Base-by-base conservation (phyloP, 176 grass and related monocot genomes). In the Bolboschoenus planiculmis region DNA sequence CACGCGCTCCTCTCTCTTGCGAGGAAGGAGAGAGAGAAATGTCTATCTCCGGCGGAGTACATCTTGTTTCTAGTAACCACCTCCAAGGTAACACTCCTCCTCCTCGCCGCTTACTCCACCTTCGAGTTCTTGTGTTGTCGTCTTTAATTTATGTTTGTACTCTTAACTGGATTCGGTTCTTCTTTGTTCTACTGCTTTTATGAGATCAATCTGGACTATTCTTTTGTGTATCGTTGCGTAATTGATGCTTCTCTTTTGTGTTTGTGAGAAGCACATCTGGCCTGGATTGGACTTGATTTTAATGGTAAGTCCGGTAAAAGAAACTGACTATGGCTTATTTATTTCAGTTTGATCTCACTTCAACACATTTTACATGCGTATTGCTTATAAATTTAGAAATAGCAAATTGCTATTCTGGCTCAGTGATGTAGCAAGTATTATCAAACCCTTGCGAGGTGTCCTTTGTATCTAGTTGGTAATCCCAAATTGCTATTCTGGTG, bases 1-100 rank as follows among this genome's bases (percentile, higher is more conserved):
- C 56, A 56, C 8, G 7, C 7, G 20, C 37, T 58, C 51, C 10
- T 35, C 33, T 59, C 35, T 3, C 13, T 51, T 5, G 26, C 20
- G 80, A 63, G 23, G 37, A 21, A 40, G 79, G 35, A 43, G 20
- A 62, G 56, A 60, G 54, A 37, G 53, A 80, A 9, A 81, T 82
- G 80, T 82, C 54, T 61, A 47, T 53, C 53, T 77, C 80, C 56
- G 40, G 24, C 34, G 80, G 56, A 33, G 80, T 34, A 63, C 57
- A 82, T 82, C 39, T 82, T 40, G 80, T 82, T 58, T 82, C 80
- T 23, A 50, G 56, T 47, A 82, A 63, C 23, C 9, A 46, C 26
- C 37, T 82, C 15, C 80, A 82, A 39, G 60, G 80, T 82, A 65
- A 65, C 3, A 30, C 53, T 81, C 37, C 20, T 81, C 10, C 14